A percentile compares a stretch with the other conserved stretches of the same genome.
phyloP scores from a whole-genome alignment of 2,329 filamentous ascomycete species.

The Pseudogymnoascus sp. region DNA sequence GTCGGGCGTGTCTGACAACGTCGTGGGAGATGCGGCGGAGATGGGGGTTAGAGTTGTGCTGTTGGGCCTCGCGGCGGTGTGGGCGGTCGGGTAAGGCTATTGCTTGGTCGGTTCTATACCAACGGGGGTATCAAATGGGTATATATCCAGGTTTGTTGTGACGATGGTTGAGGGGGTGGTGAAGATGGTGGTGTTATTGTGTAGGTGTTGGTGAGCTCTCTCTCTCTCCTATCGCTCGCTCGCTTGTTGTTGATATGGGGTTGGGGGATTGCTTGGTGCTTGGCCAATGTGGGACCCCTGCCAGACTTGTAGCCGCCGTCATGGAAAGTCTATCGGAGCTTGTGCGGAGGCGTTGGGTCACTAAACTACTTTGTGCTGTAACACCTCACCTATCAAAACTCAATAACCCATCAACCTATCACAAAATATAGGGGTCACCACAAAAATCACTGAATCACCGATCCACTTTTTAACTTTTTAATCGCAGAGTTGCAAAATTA shows the following conservation, averaged over 20 bases:
- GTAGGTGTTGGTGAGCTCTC: neutral
- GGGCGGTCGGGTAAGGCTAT: neutral
- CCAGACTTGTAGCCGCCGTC: constrained; percentile 7
- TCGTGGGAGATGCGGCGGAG: constrained; percentile 30
- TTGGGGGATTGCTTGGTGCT: neutral
- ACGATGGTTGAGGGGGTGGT: neutral
- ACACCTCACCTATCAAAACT: constrained; percentile 6
- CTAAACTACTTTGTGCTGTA: constrained; percentile 3
- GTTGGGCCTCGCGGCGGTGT: neutral
- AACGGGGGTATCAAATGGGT: constrained; percentile 7
- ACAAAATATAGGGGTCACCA: constrained; percentile 5
- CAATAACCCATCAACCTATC: neutral
- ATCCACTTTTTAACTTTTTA: neutral
- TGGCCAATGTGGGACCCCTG: constrained; percentile 8
- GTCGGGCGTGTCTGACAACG: constrained; percentile 41
- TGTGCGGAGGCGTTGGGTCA: neutral
- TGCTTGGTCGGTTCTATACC: neutral
- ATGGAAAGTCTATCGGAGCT: constrained; percentile 7
- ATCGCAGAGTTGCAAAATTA: neutral
- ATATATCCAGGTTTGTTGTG: neutral
- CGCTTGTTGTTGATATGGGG: constrained; percentile 11
- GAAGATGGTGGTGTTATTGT: constrained; percentile 11
- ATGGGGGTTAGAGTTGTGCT: neutral
- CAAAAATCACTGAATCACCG: neutral
- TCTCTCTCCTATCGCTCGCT: constrained; percentile 9